Evolutionary conservation across 225 moss, liverwort and hornwort genomes (phyloP).

Genomic region (Physcomitrellopsis africana): DNA sequence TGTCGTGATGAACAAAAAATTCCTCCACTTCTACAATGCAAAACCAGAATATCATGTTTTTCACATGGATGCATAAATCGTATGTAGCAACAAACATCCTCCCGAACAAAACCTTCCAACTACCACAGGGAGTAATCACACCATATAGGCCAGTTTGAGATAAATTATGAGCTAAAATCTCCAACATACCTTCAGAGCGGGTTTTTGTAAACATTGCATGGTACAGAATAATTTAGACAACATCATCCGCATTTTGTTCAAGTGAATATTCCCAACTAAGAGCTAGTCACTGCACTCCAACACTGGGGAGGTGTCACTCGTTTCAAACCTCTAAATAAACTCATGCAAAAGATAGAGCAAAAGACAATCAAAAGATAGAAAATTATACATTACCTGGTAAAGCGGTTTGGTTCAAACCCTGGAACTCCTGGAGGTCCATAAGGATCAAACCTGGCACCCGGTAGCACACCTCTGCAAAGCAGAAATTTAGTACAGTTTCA

Average conservation of each 20-base stretch:
- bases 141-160: neutral
- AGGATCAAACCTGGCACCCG: constrained; percentile 72
- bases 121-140: neutral
- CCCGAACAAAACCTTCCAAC: neutral
- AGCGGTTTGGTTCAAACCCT: constrained; percentile 68
- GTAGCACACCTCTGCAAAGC: constrained; percentile 58
- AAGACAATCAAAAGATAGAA: too few species aligned
- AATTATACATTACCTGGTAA: constrained; percentile 48
- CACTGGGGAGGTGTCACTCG: neutral
- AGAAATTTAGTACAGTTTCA: constrained; percentile 20
- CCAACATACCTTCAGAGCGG: neutral
- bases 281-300: neutral
- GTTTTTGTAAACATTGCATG: neutral
- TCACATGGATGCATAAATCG: neutral
- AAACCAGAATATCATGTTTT: neutral
- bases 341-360: constrained; percentile 24
- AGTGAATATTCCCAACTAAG: neutral
- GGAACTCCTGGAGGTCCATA: constrained; percentile 72
- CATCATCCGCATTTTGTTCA: neutral
- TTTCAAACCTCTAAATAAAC: neutral
- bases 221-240: neutral
- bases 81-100: neutral
- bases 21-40: neutral
- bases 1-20: neutral
- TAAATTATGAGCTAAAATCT: neutral